Conservation (phyloP, 805 yeast species). For the Lipomyces orientalis region DNA sequence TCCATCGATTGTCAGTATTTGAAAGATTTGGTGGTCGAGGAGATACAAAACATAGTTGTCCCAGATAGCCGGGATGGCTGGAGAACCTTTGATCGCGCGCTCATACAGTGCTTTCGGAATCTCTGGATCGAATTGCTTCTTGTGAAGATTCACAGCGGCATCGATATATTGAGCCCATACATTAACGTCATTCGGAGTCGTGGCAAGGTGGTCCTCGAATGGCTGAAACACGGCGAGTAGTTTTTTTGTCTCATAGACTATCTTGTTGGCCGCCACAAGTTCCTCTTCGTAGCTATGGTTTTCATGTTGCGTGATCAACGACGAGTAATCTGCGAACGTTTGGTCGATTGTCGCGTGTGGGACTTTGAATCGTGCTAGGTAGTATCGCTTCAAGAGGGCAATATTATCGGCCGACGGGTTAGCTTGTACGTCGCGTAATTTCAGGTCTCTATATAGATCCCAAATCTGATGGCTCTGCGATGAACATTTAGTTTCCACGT, state of each 20-base stretch:
- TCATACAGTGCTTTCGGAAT: slow-evolving; percentile 40
- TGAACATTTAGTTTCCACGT: slow-evolving; percentile 6
- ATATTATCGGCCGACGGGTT: slow-evolving; percentile 16
- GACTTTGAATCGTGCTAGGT: slow-evolving; percentile 38
- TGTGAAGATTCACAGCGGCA: slow-evolving; percentile 35
- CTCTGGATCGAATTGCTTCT: slow-evolving; percentile 31
- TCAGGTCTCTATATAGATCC: slow-evolving; percentile 36
- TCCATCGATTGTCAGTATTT: slow-evolving; percentile 12
- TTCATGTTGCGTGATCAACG: slow-evolving; percentile 39
- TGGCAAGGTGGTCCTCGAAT: slow-evolving; percentile 36
- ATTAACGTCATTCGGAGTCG: slow-evolving; percentile 13
- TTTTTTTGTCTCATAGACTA: slow-evolving; percentile 31
- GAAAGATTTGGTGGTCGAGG: slow-evolving; percentile 26
- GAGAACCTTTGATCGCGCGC: slow-evolving; percentile 36
- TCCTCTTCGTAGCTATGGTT: slow-evolving; percentile 41
- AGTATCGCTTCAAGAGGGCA: slow-evolving; percentile 25
- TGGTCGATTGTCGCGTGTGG: slow-evolving; percentile 40
- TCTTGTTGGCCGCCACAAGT: slow-evolving; percentile 39
- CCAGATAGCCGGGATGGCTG: slow-evolving; percentile 40
- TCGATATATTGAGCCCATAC: slow-evolving; percentile 42
- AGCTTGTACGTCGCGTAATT: slow-evolving; percentile 5
- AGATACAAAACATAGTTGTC: slow-evolving; percentile 41
- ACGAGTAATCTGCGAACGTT: slow-evolving; percentile 42
- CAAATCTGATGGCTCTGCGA: slow-evolving; percentile 36
- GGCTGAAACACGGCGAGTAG: slow-evolving; percentile 19